Evolutionary conservation across 2,329 filamentous ascomycete genomes (phyloP), one percentile per base, ranked within the genome.

Genomic region (Monosporascus ibericus): DNA sequence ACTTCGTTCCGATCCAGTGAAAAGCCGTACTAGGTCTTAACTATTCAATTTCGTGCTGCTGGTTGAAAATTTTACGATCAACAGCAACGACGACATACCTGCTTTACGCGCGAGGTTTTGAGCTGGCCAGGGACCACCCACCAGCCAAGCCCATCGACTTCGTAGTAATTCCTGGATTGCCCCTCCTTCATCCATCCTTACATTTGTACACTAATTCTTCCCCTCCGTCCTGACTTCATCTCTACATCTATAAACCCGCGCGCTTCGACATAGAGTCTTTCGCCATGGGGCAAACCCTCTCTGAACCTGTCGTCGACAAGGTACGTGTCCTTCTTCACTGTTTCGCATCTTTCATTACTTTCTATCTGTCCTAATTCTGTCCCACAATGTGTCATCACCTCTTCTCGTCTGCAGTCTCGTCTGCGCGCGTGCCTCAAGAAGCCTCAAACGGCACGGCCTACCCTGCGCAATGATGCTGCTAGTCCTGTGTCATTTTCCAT

Each of bases 291-390:
- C 94, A 99, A 81, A 99, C 94, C 74, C 86, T 99, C 70, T 97
- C 92, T 68, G 94, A 99, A 81, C 94, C 94, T 68, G 92, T 99
- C 68, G 88, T 96, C 73, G 94, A 97, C 72, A 99, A 99, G 92
- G 94, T 99, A 82, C 71, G 82, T 73, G 55, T 54, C 58, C 40
- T 47, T 57, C 55, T 56, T 24, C 47, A 27, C 40, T 48, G 18
- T 38, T 46, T 37, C 37, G 5, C 24, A 53, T 5, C 46, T 52
- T 58, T 58, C 57, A 58, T 66, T 59, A 55, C 57, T 46, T 22
- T 11, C 22, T 15, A 30, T n/a, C 6, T 46, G 4, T 27, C 42
- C n/a, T 14, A n/a, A 18, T 27, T 37, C 38, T 18, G 6, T 49
- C 25, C 14, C 47, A 30, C n/a, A 38, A 22, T 14, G 25, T 51